phyloP scores from a whole-genome alignment of 2,329 filamentous ascomycete genomes.

The Apiospora marii region DNA sequence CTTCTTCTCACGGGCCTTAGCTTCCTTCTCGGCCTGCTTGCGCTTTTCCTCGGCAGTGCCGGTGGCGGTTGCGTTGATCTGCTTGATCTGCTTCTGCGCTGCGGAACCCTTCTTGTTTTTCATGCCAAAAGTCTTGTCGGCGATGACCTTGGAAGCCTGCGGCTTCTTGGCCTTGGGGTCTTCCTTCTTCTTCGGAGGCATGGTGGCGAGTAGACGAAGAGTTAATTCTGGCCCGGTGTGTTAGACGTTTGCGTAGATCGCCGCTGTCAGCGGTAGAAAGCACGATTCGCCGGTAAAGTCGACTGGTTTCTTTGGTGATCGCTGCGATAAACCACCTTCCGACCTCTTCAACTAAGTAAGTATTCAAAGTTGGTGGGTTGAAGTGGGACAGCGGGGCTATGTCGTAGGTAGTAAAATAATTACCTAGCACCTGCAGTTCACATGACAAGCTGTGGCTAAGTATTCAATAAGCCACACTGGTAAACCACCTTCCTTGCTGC shows the following conservation, averaged over 20 bases:
- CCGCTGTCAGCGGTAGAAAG: neutral
- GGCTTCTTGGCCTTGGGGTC: constrained; percentile 60
- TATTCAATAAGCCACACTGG: neutral
- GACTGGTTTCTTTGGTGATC: neutral
- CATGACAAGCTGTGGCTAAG: neutral
- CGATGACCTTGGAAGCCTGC: constrained; percentile 69
- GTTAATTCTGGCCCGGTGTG: neutral
- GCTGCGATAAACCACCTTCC: neutral
- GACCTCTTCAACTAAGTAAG: constrained; percentile 5
- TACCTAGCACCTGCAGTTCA: constrained; percentile 3
- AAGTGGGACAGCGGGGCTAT: neutral
- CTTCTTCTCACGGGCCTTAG: constrained; percentile 85
- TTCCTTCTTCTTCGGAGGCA: constrained; percentile 75
- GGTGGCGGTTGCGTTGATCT: constrained; percentile 77
- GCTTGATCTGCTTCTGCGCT: constrained; percentile 89
- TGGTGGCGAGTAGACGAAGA: constrained; percentile 53
- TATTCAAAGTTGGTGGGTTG: constrained; percentile 22
- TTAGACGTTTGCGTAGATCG: neutral
- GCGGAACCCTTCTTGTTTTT: constrained; percentile 98
- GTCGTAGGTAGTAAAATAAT: neutral
- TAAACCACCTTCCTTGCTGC: neutral
- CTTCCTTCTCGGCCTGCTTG: constrained; percentile 71
- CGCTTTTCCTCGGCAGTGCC: constrained; percentile 89
- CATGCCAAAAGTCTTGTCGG: constrained; percentile 99
- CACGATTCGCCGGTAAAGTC: neutral